Evolutionary conservation across 768 basidiomycete species (phyloP), one percentile per base, ranked within the genome.

Genomic region (Lactarius indigo): DNA sequence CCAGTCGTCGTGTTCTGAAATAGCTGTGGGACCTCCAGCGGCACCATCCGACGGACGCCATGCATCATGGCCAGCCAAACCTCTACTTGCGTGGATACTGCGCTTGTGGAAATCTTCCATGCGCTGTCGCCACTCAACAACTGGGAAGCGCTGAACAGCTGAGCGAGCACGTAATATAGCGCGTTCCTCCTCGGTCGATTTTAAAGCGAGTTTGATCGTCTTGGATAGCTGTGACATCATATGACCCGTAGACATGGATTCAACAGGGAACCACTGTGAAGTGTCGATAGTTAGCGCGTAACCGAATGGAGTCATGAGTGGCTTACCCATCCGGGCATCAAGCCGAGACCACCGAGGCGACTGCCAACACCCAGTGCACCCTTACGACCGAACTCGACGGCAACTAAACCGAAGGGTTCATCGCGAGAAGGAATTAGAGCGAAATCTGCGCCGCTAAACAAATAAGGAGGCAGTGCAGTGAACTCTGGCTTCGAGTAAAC

Each of bases 401-500:
- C 94, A 35, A 96, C 94, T 55, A 97, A 80, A 79, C 95, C 95
- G 78, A 97, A 97, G 2, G 95, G 95, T 73, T 97, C 95, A 74
- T 97, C 95, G 76, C 95, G 90, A 61, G 95, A 96, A 15, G 95
- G 95, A 71, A 97, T 97, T 67, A 97, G 78, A 35, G 95, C 95
- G 69, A 97, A 97, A 76, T 97, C 95, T 47, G 95, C 95, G 72
- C 95, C 95, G 71, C 90, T 90, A 81, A 97, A 97, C 64, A 97
- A 78, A 76, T 92, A 97, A 0, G 95, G 94, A 1, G 95, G 95
- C 30, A 97, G 80, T 1, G 92, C 90, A 17, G 95, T 97, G 78
- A 96, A 97, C 79, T 97, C 95, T 30, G 95, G 95, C 75, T 96
- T 96, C n/a, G 95, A 96, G 78, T 77, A 95, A 37, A 97, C 94